A percentile compares a stretch with the other conserved stretches of the same genome.
Evolutionary conservation across 768 basidiomycete genomes (phyloP).

Genomic region (Naganishia onofrii): DNA sequence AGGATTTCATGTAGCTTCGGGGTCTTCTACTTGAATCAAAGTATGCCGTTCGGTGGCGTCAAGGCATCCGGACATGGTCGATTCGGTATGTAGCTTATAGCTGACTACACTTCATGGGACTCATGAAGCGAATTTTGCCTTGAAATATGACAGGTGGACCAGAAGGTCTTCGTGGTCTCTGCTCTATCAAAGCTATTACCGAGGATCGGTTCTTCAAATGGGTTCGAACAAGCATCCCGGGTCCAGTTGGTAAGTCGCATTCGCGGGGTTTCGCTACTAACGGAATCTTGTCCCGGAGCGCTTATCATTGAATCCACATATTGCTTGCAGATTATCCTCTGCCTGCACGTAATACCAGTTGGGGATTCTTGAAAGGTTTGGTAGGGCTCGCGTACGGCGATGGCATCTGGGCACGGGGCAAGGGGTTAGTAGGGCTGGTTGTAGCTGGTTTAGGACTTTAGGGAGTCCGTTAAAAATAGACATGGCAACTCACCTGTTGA

Average conservation of each 20-base stretch:
- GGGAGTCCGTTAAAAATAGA: background rate
- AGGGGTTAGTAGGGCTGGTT: conserved; percentile 17
- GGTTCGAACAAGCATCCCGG: conserved; percentile 80
- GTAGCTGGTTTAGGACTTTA: conserved; percentile 7
- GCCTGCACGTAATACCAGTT: conserved; percentile 35
- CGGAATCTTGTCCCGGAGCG: background rate
- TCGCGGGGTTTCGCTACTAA: no score
- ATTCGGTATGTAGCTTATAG: conserved; percentile 63
- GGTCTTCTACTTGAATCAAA: conserved; percentile 63
- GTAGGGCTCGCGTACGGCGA: conserved; percentile 42
- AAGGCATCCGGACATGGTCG: conserved; percentile 91
- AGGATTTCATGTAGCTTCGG: conserved; percentile 45
- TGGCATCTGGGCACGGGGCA: conserved; percentile 1
- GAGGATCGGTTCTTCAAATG: conserved; percentile 79
- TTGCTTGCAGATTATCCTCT: conserved; percentile 41
- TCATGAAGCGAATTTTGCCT: conserved; percentile 23
- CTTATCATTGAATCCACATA: background rate
- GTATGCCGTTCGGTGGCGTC: conserved; percentile 89
- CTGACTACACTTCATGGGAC: conserved; percentile 12
- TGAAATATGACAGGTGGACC: conserved; percentile 70
- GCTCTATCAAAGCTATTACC: conserved; percentile 82
- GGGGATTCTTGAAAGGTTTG: conserved; percentile 44
- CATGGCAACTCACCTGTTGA: background rate
- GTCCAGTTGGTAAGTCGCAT: conserved; percentile 60
- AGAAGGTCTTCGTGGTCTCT: conserved; percentile 84